Conservation (phyloP, 2,329 filamentous ascomycete species). For the Botrytis squamosa region DNA sequence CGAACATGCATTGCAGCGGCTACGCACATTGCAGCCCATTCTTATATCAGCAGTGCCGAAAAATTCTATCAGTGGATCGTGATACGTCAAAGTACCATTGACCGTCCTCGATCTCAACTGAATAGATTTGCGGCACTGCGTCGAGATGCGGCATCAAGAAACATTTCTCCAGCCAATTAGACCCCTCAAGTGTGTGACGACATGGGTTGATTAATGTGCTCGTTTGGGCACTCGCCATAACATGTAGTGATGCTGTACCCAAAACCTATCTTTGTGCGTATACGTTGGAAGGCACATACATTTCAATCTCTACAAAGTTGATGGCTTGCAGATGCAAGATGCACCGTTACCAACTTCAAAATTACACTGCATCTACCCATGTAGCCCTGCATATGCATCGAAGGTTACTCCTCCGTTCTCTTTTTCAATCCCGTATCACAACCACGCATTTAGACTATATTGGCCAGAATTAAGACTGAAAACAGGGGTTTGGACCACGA, state of each 20-base stretch:
- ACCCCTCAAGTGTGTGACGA: background rate
- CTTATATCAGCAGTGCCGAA: slow-evolving; percentile 8
- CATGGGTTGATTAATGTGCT: slow-evolving; percentile 3
- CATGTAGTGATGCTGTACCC: background rate
- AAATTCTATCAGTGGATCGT: background rate
- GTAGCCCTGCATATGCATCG: slow-evolving; percentile 18
- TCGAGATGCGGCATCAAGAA: background rate
- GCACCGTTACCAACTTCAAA: slow-evolving; percentile 12
- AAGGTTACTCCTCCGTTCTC: slow-evolving; percentile 15
- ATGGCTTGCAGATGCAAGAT: slow-evolving; percentile 18
- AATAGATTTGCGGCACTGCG: background rate
- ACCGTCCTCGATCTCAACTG: slow-evolving; percentile 1
- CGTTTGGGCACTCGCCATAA: background rate
- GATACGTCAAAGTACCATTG: background rate
- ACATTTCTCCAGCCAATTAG: background rate
- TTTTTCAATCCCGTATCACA: slow-evolving; percentile 23
- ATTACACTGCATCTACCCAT: slow-evolving; percentile 12
- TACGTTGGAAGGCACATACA: background rate
- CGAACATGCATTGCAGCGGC: slow-evolving; percentile 8
- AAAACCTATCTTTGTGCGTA: background rate
- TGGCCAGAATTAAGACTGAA: slow-evolving; percentile 23
- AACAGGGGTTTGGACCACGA: slow-evolving; percentile 1
- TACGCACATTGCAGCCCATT: slow-evolving; percentile 13
- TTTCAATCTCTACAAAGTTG: slow-evolving; percentile 7
- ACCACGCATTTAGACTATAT: slow-evolving; percentile 28